Evolutionary conservation across 257 asterid species (phyloP).

Genomic region (Rubia yunnanensis): DNA sequence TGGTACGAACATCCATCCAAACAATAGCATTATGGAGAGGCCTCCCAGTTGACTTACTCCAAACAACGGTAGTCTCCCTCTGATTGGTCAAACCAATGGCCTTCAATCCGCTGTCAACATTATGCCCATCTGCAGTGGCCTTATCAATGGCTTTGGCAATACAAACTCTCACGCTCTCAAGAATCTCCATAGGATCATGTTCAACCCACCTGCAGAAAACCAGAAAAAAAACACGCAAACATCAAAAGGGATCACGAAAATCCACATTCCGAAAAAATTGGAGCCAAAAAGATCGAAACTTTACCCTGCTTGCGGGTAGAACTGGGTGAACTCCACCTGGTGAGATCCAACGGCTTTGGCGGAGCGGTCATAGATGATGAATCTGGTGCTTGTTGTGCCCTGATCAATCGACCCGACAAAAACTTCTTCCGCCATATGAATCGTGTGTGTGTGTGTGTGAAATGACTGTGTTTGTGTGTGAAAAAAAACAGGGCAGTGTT

Average conservation of each 20-base stretch:
- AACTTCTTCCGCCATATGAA: slow-evolving; percentile 23
- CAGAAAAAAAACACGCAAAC: not conserved
- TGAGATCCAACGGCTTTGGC: slow-evolving; percentile 71
- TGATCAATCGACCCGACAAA: slow-evolving; percentile 88
- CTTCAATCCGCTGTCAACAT: slow-evolving; percentile 68
- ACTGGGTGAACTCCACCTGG: slow-evolving; percentile 83
- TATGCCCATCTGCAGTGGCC: slow-evolving; percentile 81
- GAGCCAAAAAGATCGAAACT: not conserved
- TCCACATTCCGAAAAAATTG: not conserved
- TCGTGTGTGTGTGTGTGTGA: not conserved
- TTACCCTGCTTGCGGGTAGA: slow-evolving; percentile 87
- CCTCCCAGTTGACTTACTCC: slow-evolving; percentile 90
- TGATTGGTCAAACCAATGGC: slow-evolving; percentile 96
- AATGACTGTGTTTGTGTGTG: not conserved
- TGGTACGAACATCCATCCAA: slow-evolving; percentile 97
- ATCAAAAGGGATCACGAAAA: not conserved
- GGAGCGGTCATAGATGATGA: slow-evolving; percentile 69
- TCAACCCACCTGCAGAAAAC: slow-evolving; percentile 97
- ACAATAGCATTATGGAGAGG: slow-evolving; percentile 95
- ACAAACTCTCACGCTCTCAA: slow-evolving; percentile 73
- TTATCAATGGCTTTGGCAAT: slow-evolving; percentile 76
- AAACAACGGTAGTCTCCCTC: slow-evolving; percentile 90
- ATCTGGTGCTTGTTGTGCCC: slow-evolving; percentile 93
- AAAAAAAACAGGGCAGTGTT: not conserved
- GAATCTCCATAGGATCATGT: slow-evolving; percentile 91